Conservation (phyloP, 1,284 basidiomycete species). For the Ceratobasidium sp. region DNA sequence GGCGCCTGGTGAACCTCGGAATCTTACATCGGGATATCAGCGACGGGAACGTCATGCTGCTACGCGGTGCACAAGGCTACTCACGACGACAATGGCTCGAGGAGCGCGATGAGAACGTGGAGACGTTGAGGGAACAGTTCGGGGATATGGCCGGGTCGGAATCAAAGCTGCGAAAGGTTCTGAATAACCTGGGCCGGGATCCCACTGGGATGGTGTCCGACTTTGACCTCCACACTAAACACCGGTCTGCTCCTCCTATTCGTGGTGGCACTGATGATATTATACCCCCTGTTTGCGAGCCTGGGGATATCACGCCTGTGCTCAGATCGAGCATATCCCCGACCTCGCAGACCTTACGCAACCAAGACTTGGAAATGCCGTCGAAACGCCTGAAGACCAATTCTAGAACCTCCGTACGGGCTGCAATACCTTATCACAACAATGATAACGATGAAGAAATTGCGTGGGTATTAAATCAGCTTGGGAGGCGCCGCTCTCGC, state of each 20-base stretch:
- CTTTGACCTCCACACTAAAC: constrained; percentile 7
- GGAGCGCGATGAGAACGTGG: not conserved
- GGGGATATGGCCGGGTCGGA: constrained; percentile 10
- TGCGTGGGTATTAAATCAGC: no score
- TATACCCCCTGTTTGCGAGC: not conserved
- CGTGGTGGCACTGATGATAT: not conserved
- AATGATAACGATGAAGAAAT: no score
- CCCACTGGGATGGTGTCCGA: not conserved
- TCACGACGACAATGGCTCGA: not conserved
- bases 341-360: not conserved
- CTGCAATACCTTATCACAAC: no score
- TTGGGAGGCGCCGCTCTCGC: no score
- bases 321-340: not conserved
- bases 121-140: not conserved
- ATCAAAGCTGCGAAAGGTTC: not conserved
- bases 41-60: constrained; percentile 21
- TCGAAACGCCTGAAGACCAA: not conserved
- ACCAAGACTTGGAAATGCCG: constrained; percentile 5
- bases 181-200: not conserved
- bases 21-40: constrained; percentile 28
- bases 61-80: not conserved
- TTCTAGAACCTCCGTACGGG: no score
- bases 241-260: not conserved
- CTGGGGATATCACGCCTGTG: not conserved
- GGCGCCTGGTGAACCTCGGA: not conserved